phyloP scores from a whole-genome alignment of 257 asterid genomes.

The Jacaranda mimosifolia region DNA sequence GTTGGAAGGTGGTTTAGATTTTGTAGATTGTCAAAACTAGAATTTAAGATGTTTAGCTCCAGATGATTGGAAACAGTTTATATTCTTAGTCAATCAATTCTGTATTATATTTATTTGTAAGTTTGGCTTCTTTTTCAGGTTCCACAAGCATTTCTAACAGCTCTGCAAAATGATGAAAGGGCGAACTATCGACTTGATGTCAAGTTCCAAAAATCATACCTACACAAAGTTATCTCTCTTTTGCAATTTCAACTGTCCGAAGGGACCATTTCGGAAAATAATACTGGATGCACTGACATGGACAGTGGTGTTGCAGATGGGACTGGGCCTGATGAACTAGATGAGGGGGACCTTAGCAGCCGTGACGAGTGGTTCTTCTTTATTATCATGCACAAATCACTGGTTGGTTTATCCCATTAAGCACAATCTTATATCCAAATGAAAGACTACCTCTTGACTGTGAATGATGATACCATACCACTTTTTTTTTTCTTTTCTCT shows the following conservation, averaged over 20 bases:
- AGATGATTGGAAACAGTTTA: conserved; percentile 4
- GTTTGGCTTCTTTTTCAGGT: conserved; percentile 64
- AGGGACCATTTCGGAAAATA: conserved; percentile 80
- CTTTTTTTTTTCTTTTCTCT: too few species aligned
- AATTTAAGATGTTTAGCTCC: conserved; percentile 24
- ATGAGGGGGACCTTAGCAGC: conserved; percentile 94
- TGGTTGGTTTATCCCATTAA: neutral
- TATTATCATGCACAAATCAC: conserved; percentile 11
- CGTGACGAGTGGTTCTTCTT: conserved; percentile 59
- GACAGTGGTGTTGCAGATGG: conserved; percentile 47
- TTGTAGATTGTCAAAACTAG: conserved; percentile 21
- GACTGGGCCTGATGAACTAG: conserved; percentile 72
- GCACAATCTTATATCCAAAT: neutral
- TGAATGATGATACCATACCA: too few species aligned
- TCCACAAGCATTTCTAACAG: conserved; percentile 84
- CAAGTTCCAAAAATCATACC: conserved; percentile 96
- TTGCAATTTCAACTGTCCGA: conserved; percentile 89
- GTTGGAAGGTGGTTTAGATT: conserved; percentile 18
- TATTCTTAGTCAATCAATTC: conserved; percentile 16
- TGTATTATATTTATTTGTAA: conserved; percentile 22
- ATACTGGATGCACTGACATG: conserved; percentile 42
- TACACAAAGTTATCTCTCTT: conserved; percentile 83
- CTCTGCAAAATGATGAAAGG: conserved; percentile 96
- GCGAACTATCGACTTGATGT: conserved; percentile 94
- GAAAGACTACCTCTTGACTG: too few species aligned